A percentile compares a stretch with the other conserved stretches of the same genome.
These are phyloP conservation scores for Neonectria neomacrospora DNA, from an alignment of 2,329 filamentous ascomycete species.

Conservation along the genomic window DNA sequence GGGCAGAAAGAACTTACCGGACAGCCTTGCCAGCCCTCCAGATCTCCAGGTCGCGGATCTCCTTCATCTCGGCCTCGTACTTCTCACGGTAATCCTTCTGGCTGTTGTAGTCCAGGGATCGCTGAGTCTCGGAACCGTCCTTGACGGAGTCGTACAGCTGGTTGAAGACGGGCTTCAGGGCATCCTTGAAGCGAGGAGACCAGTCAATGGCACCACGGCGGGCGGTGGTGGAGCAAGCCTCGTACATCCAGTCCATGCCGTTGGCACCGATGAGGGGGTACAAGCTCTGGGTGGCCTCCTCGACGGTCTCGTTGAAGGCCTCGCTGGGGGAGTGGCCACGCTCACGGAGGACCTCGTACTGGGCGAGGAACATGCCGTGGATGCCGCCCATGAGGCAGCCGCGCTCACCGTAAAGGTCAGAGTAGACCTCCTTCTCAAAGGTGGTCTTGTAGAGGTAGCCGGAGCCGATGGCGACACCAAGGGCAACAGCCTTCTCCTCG, in stretches of 20 bases:
- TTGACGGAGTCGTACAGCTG: slow-evolving; percentile 93
- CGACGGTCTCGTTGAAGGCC: slow-evolving; percentile 99
- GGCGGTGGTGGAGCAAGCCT: slow-evolving; percentile 98
- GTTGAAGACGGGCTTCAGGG: slow-evolving; percentile 98
- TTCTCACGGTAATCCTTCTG: slow-evolving; percentile 96
- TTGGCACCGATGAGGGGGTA: slow-evolving; percentile 98
- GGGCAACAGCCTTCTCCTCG: slow-evolving; percentile 95
- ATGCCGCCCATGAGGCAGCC: slow-evolving; percentile 99
- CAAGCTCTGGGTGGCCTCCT: slow-evolving; percentile 97
- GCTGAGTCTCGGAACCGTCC: slow-evolving; percentile 92
- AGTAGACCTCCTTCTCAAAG: slow-evolving; percentile 99
- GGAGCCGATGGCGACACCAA: slow-evolving; percentile 95
- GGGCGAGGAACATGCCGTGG: slow-evolving; percentile 99
- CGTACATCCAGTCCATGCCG: slow-evolving; percentile 99
- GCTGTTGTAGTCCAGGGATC: slow-evolving; percentile 96
- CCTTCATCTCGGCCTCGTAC: slow-evolving; percentile 98
- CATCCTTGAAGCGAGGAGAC: slow-evolving; percentile 96
- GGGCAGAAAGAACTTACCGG: slow-evolving; percentile 64
- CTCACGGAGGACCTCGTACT: slow-evolving; percentile 99
- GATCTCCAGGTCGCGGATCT: slow-evolving; percentile 98
- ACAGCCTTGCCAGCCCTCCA: slow-evolving; percentile 99
- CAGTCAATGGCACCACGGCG: slow-evolving; percentile 99
- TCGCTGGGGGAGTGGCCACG: slow-evolving; percentile 96
- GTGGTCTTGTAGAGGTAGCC: slow-evolving; percentile 99
- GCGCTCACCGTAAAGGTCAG: slow-evolving; percentile 99